Percentiles rank a stretch among this genome's conserved stretches.
Conservation (phyloP, 2,329 filamentous ascomycete genomes). For the Rhexocercosporidium sp. region DNA sequence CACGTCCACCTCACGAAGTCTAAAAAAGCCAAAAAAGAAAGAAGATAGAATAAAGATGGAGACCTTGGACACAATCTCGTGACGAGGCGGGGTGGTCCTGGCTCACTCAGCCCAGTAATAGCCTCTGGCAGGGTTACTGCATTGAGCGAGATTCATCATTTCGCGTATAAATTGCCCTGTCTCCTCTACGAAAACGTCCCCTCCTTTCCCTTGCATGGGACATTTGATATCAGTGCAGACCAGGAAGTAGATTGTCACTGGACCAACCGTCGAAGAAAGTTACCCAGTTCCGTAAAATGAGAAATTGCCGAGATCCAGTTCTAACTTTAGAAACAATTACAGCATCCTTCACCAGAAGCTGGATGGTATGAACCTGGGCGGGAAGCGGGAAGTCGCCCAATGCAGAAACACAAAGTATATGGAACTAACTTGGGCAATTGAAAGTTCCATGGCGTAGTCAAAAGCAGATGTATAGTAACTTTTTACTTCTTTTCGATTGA, state of each 20-base stretch:
- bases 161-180: constrained; percentile 16
- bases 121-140: background rate
- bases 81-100: constrained; percentile 1
- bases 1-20: background rate
- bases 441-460: no score
- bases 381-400: no score
- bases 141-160: constrained; percentile 17
- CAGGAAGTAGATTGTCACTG: background rate
- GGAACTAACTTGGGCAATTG: no score
- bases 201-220: constrained; percentile 6
- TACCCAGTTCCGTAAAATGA: background rate
- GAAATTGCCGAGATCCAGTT: constrained; percentile 6
- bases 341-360: background rate
- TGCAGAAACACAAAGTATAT: no score
- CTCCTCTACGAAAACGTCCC: background rate
- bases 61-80: background rate
- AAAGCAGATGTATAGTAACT: background rate
- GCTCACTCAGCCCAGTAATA: constrained; percentile 1
- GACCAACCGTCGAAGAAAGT: background rate
- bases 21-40: background rate
- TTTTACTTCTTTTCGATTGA: background rate
- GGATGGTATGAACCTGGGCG: no score
- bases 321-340: background rate
- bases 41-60: background rate
- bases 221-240: background rate